Base-by-base conservation (phyloP, 2,329 filamentous ascomycete genomes). In the Gaeumannomyces tritici region DNA sequence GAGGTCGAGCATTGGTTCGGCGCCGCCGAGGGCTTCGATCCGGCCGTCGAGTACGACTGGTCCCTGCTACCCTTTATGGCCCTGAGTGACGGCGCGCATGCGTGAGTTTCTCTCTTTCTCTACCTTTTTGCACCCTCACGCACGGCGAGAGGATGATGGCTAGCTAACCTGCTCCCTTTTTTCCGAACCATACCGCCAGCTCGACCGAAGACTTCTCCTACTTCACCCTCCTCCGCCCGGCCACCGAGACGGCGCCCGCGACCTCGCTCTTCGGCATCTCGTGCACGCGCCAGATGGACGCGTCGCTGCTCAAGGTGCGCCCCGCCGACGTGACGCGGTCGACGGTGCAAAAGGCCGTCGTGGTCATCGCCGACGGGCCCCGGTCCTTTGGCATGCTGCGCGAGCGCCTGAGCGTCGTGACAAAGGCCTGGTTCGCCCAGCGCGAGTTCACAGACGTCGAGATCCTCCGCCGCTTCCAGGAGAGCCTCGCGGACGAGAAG, bases 151-250 rank as follows among this genome's bases (percentile, higher is more conserved):
- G n/a, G n/a, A 54, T 18, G 24, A 62, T 35, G 12, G n/a, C 35
- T 28, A 24, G 47, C 28, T 21, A n/a, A n/a, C n/a, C n/a, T n/a
- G n/a, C n/a, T 35, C 33, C 11, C 13, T 11, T 29, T 31, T 11
- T 29, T 31, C 31, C 26, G 12, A 5, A 42, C 3, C 11, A 13
- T 42, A 9, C 31, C 27, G 3, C 56, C 70, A 95, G 90, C 62
- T 88, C 90, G 27, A 89, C 89, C 63, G 95, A 99, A 77, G 95
- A 98, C 77, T 99, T 98, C 79, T 97, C 93, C 61, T 99, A 99
- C 78, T 99, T 99, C 74, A 98, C 93, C 11, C 86, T 99, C 61
- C 82, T 91, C 63, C 85, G 86, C 33, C 85, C 87, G 58, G 81
- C 80, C 62, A 80, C 76, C 66, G 76, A 86, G 33, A 91, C 90